Conservation (phyloP, 1,139 yeast genomes). For the Arxiozyma slooffiae region DNA sequence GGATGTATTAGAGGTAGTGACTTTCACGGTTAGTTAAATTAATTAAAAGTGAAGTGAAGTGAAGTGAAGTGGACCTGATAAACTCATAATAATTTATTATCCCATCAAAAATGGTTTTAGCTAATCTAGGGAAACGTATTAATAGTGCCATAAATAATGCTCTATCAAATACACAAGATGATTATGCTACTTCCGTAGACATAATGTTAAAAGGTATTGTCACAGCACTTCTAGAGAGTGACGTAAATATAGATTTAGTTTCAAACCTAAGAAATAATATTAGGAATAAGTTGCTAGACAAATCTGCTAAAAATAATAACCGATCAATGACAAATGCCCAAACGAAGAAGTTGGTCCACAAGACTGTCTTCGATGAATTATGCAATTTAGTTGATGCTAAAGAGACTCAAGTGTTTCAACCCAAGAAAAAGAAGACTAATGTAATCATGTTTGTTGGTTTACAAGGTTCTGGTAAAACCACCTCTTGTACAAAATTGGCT, state of each 20-base stretch:
- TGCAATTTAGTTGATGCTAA: conserved; percentile 70
- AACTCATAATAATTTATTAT: background rate
- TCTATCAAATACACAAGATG: conserved; percentile 53
- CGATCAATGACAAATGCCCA: conserved; percentile 35
- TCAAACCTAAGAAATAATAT: conserved; percentile 67
- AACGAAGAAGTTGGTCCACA: conserved; percentile 74
- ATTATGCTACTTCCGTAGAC: conserved; percentile 48
- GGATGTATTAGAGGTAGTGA: too few species aligned
- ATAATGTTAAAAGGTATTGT: conserved; percentile 77
- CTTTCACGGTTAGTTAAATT: too few species aligned
- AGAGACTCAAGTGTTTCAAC: conserved; percentile 61
- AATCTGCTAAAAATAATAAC: conserved; percentile 20
- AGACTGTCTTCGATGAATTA: conserved; percentile 87
- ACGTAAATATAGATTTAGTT: conserved; percentile 81
- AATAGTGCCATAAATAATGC: conserved; percentile 66
- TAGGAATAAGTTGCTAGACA: conserved; percentile 42
- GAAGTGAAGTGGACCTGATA: background rate
- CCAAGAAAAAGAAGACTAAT: conserved; percentile 63
- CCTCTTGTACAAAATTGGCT: conserved; percentile 93
- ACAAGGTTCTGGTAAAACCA: conserved; percentile 98
- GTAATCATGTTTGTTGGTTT: conserved; percentile 96
- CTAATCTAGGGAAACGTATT: conserved; percentile 84
- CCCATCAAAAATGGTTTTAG: conserved; percentile 63
- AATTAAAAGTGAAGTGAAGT: background rate
- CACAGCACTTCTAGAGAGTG: conserved; percentile 81